Percentiles rank a stretch among this genome's conserved stretches.
Conservation (phyloP, 2,329 filamentous ascomycete genomes). For the Chrysoporthe cubensis region DNA sequence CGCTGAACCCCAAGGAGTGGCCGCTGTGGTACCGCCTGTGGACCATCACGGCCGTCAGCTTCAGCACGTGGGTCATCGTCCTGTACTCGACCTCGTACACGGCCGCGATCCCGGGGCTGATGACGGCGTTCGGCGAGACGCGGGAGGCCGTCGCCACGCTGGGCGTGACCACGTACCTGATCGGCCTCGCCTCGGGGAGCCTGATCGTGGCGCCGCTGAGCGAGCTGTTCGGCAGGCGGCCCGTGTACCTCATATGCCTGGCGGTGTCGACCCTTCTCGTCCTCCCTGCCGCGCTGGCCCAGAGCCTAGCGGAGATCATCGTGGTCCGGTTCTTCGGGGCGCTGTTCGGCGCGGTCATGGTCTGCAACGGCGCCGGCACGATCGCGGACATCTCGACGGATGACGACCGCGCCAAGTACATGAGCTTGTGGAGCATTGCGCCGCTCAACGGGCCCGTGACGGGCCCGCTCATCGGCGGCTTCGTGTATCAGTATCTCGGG, state of each 20-base stretch:
- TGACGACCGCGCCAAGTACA: conserved; percentile 78
- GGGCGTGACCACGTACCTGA: conserved; percentile 74
- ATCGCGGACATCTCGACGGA: conserved; percentile 83
- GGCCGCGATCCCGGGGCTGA: conserved; percentile 68
- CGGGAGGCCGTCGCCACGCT: conserved; percentile 63
- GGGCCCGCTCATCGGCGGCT: conserved; percentile 75
- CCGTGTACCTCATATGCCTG: conserved; percentile 68
- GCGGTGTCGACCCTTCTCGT: conserved; percentile 66
- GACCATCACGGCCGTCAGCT: conserved; percentile 47
- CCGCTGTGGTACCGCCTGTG: conserved; percentile 50
- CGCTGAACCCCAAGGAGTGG: conserved; percentile 72
- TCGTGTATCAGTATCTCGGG: conserved; percentile 74
- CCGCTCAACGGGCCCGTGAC: conserved; percentile 75
- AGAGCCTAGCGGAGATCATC: conserved; percentile 66
- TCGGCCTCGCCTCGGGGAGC: conserved; percentile 71
- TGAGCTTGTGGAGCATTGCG: conserved; percentile 82
- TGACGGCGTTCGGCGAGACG: conserved; percentile 62
- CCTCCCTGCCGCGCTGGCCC: conserved; percentile 70
- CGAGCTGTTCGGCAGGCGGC: conserved; percentile 67
- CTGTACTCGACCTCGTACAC: conserved; percentile 78
- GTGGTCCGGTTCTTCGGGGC: conserved; percentile 69
- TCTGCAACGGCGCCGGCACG: conserved; percentile 81
- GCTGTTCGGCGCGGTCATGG: conserved; percentile 66
- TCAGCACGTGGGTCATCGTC: conserved; percentile 53
- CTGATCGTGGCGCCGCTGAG: conserved; percentile 74